Percentiles rank a stretch among this genome's conserved stretches.
These are phyloP conservation scores for Paramyrothecium roridum DNA, from an alignment of 2,329 filamentous ascomycete genomes.

Conservation along the genomic window DNA sequence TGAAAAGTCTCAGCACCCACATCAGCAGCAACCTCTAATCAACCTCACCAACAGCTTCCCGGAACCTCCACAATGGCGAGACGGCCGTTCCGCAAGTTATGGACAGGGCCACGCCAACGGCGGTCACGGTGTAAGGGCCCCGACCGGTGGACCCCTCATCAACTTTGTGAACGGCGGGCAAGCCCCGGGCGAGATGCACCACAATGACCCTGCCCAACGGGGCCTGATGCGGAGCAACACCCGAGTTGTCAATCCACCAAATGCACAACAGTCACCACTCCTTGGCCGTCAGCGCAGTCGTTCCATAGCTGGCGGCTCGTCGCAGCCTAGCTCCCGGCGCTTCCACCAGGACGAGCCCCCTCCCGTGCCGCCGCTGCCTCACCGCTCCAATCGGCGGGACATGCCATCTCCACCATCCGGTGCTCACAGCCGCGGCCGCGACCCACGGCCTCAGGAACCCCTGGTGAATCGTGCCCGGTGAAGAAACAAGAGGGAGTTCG, in stretches of 20 bases:
- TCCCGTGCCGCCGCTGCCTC: constrained; percentile 21
- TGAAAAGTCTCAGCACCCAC: constrained; percentile 41
- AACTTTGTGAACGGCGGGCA: constrained; percentile 37
- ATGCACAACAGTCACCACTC: constrained; percentile 10
- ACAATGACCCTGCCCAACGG: constrained; percentile 8
- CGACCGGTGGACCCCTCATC: constrained; percentile 37
- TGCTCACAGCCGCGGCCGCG: constrained; percentile 17
- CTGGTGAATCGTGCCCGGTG: constrained; percentile 25
- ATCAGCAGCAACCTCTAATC: constrained; percentile 60
- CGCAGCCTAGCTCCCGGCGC: neutral
- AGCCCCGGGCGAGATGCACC: constrained; percentile 2
- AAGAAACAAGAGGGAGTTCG: neutral
- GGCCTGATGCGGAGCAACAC: constrained; percentile 14
- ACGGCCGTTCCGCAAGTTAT: constrained; percentile 13
- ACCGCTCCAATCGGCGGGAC: constrained; percentile 21
- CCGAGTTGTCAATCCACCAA: constrained; percentile 4
- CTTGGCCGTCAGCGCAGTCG: constrained; percentile 16
- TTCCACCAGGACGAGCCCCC: constrained; percentile 12
- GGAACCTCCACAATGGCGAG: constrained; percentile 56
- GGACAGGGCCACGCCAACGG: constrained; percentile 42
- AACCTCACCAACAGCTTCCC: constrained; percentile 61
- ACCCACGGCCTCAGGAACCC: constrained; percentile 22
- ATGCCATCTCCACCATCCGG: constrained; percentile 11
- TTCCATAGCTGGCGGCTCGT: constrained; percentile 14
- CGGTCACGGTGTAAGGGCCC: constrained; percentile 39